Evolutionary conservation across 805 yeast genomes (phyloP).

Genomic region (Scheffersomyces spartinae): DNA sequence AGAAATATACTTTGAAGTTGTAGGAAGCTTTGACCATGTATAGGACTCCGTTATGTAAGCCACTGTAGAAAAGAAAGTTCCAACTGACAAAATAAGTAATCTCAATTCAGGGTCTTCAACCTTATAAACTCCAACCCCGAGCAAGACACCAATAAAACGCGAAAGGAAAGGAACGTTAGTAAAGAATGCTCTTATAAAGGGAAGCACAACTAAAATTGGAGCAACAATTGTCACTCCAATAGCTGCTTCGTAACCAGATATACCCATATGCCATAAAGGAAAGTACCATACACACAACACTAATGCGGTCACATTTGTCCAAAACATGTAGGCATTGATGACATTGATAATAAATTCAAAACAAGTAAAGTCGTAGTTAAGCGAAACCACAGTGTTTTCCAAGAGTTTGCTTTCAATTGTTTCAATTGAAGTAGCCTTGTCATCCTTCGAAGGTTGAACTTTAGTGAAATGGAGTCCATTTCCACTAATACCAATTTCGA

Average conservation of each 20-base stretch:
- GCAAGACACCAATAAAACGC: slow-evolving; percentile 40
- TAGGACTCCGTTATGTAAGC: slow-evolving; percentile 46
- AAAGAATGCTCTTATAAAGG: slow-evolving; percentile 24
- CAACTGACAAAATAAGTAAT: slow-evolving; percentile 53
- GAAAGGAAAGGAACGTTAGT: slow-evolving; percentile 39
- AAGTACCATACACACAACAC: slow-evolving; percentile 91
- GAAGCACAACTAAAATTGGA: slow-evolving; percentile 41
- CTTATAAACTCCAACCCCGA: slow-evolving; percentile 70
- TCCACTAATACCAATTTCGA: slow-evolving; percentile 37
- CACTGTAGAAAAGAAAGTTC: slow-evolving; percentile 50
- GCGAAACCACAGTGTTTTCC: slow-evolving; percentile 2
- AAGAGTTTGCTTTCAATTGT: slow-evolving; percentile 1
- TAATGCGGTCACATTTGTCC: slow-evolving; percentile 76
- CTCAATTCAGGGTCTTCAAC: slow-evolving; percentile 60
- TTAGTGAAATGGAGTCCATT: slow-evolving; percentile 10
- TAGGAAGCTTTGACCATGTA: slow-evolving; percentile 15
- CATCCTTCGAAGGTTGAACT: slow-evolving; percentile 10
- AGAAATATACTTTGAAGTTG: slow-evolving; percentile 24
- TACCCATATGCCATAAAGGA: slow-evolving; percentile 97
- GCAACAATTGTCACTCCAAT: slow-evolving; percentile 40
- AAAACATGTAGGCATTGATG: slow-evolving; percentile 65
- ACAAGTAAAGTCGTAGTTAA: slow-evolving; percentile 19
- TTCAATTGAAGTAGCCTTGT: slow-evolving; percentile 1
- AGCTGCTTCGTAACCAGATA: slow-evolving; percentile 84
- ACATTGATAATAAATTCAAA: slow-evolving; percentile 32